Conservation (phyloP, 345 rosid species). For the Mallotus nudiflorus region DNA sequence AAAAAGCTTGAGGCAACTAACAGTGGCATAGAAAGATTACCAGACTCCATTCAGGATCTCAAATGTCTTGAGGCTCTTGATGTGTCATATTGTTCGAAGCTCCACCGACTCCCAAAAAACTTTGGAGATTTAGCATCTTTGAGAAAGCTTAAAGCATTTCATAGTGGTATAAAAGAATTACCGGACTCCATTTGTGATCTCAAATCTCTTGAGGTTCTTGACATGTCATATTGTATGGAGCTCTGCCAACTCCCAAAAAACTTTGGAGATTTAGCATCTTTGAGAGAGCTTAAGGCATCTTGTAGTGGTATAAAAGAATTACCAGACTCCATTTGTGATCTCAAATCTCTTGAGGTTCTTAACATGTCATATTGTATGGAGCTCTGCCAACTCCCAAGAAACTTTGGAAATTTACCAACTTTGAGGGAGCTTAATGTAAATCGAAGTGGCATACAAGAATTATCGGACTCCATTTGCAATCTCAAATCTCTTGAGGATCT, state of each 20-base stretch:
- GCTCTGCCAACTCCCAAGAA: not conserved
- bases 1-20: not conserved
- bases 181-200: not conserved
- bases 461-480: conserved; percentile 7
- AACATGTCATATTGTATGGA: not conserved
- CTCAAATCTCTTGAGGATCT: too few species aligned
- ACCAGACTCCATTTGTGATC: not conserved
- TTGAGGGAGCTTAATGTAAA: not conserved
- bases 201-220: too few species aligned
- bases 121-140: conserved; percentile 9
- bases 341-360: too few species aligned
- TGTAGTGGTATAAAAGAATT: not conserved
- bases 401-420: not conserved
- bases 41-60: conserved; percentile 2
- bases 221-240: too few species aligned
- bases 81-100: too few species aligned
- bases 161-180: conserved; percentile 2
- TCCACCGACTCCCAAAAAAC: not conserved
- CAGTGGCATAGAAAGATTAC: not conserved
- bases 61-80: conserved; percentile 20
- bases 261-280: not conserved
- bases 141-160: not conserved
- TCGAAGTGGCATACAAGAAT: not conserved
- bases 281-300: not conserved
- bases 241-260: not conserved